Base-by-base conservation (phyloP, 345 rosid species). In the Hibiscus trionum region DNA sequence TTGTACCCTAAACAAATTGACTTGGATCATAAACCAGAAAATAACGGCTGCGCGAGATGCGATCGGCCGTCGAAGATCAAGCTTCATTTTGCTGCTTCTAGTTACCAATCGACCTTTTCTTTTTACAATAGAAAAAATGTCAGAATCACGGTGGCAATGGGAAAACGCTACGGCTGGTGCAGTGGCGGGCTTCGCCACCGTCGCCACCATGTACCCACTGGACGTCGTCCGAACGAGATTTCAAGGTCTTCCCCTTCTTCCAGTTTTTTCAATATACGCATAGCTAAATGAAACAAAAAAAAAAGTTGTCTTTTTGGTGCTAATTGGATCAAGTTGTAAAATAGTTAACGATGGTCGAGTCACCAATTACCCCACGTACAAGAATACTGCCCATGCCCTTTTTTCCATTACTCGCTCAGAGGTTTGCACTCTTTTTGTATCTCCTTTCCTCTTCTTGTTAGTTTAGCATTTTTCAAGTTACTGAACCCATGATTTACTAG, bases 211-310 rank as follows among this genome's bases (percentile, higher is more conserved):
- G 90, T 92, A 95, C 59, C 96, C 99, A 14, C 92, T 95, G 7
- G 99, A 95, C 79, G 92, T 95, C 61, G 97, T 92, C 49, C 96
- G 97, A 26, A 90, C 97, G 9, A 85, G 97, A 58, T 95, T 95
- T 75, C 97, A 90, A 88, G 99, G 99, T 92, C 47, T 10, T 16
- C 71, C 58, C 8, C 3, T 12, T 15, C 53, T 7, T 56, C 44
- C 14, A 61, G 24, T 50, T 69, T 21, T 24, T 7, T 55, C 3
- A 47, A 5, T 50, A 7, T 4, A 15, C 11, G 15, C 16, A 47
- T 47, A 37, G 42, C 42, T 37, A 6, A 37, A 37, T 6, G 42
- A 37, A 35, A 35, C 39, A 35, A 37, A 37, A 7, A n/a, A 35
- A 55, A 17, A 17, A n/a, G 37, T 17, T 26, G 16, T 64, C 26